These are phyloP conservation scores for Trichophyton verrucosum DNA, from an alignment of 2,329 filamentous ascomycete species.

Conservation along the genomic window DNA sequence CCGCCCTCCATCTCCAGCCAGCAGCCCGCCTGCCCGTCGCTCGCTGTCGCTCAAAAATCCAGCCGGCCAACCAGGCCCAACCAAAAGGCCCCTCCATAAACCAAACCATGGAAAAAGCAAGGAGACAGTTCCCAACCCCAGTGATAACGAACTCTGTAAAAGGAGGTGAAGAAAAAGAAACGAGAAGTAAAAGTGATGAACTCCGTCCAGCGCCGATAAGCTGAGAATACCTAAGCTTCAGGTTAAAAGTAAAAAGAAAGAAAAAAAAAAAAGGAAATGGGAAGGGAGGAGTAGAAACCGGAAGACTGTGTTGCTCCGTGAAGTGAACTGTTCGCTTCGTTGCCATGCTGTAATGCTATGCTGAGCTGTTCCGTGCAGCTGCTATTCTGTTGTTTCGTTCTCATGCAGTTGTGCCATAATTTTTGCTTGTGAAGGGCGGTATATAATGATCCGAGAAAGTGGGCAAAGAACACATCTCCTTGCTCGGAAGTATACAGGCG, in stretches of 20 bases:
- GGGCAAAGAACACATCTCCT: not conserved
- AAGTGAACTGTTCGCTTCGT: not conserved
- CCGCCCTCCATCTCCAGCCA: not conserved
- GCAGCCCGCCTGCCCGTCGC: not conserved
- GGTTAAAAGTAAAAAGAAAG: not conserved
- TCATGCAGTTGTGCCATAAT: not conserved
- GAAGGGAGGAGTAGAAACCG: not conserved
- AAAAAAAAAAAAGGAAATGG: not conserved
- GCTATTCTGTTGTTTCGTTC: not conserved
- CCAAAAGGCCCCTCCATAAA: not conserved
- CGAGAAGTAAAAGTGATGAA: not conserved
- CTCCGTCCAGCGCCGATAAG: constrained; percentile 3
- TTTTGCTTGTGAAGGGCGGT: not conserved
- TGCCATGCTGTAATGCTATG: not conserved
- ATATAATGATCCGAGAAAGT: not conserved
- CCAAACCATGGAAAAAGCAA: constrained; percentile 3
- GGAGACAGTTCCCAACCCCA: not conserved
- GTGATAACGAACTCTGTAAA: not conserved
- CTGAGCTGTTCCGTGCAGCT: not conserved
- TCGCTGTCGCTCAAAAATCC: not conserved
- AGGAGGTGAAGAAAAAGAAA: not conserved
- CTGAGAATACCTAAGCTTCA: not conserved
- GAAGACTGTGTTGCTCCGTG: not conserved
- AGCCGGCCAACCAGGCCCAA: not conserved
- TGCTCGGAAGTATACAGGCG: not conserved